These are phyloP conservation scores for Akanthomyces lecanii DNA, from an alignment of 2,329 filamentous ascomycete genomes.

Conservation along the genomic window DNA sequence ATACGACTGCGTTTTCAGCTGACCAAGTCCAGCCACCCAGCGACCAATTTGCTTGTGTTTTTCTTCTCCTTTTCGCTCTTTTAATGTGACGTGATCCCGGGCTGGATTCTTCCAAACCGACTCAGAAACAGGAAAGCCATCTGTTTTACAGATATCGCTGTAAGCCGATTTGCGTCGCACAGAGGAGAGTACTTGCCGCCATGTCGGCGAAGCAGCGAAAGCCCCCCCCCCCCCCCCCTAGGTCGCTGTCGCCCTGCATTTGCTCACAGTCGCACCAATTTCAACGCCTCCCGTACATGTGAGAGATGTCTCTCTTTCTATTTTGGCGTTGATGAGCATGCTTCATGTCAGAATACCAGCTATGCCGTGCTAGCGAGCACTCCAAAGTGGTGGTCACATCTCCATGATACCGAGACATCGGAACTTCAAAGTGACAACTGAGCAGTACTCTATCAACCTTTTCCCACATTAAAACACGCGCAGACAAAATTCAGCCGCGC, in stretches of 20 bases:
- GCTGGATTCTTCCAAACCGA: not conserved
- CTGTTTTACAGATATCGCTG: not conserved
- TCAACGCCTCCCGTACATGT: not conserved
- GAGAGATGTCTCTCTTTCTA: not conserved
- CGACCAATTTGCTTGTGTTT: not conserved
- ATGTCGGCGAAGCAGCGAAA: not conserved
- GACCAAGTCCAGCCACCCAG: not conserved
- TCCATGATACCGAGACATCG: no score
- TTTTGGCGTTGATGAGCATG: no score
- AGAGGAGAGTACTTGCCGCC: not conserved
- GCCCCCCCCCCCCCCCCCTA: not conserved
- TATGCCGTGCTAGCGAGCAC: no score
- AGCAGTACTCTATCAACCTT: not conserved
- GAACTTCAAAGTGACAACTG: no score
- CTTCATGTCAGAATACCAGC: no score
- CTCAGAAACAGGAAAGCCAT: not conserved
- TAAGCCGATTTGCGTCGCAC: not conserved
- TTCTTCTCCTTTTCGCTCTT: not conserved
- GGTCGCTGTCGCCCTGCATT: not conserved
- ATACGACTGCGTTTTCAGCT: constrained; percentile 1
- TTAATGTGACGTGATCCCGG: not conserved
- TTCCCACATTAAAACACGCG: not conserved
- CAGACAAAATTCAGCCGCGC: not conserved
- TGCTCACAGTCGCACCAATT: not conserved
- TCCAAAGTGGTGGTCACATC: no score